phyloP scores from a whole-genome alignment of 192 early-diverging fungal species.

The Oehlia diaphana region DNA sequence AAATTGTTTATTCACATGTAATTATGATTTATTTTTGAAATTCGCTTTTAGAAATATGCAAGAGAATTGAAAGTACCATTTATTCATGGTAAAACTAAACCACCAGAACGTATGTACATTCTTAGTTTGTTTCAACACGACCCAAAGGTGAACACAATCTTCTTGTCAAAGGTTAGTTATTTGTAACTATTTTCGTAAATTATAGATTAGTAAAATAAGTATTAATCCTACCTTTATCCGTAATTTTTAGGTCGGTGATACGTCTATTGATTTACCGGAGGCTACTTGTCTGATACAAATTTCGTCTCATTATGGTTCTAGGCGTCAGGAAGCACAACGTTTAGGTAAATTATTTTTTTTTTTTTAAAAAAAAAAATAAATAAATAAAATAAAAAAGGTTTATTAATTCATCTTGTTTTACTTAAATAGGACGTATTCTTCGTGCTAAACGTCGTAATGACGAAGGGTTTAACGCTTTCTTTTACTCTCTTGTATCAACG shows the following conservation, averaged over 20 bases:
- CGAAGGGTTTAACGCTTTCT: constrained; percentile 96
- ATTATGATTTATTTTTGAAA: not conserved
- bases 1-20: not conserved
- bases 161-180: constrained; percentile 61
- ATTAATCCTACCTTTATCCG: not conserved
- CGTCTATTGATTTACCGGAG: constrained; percentile 98
- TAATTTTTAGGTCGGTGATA: constrained; percentile 80
- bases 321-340: constrained; percentile 98
- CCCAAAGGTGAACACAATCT: constrained; percentile 87
- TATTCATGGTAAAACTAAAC: constrained; percentile 89
- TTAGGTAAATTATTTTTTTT: constrained; percentile 49
- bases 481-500: constrained; percentile 96
- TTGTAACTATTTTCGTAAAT: not conserved
- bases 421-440: constrained; percentile 69
- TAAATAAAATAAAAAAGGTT: too few relatives aligned
- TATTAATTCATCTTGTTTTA: not conserved
- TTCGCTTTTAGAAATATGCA: constrained; percentile 63
- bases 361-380: not conserved
- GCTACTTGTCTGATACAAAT: constrained; percentile 99
- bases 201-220: not conserved
- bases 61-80: constrained; percentile 76
- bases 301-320: constrained; percentile 95
- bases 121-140: constrained; percentile 95
- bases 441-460: constrained; percentile 93
- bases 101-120: constrained; percentile 88